A percentile compares a stretch with the other conserved stretches of the same genome.
phyloP scores from a whole-genome alignment of 192 early-diverging fungal species.

The Rhizoclosmatium sp. region DNA sequence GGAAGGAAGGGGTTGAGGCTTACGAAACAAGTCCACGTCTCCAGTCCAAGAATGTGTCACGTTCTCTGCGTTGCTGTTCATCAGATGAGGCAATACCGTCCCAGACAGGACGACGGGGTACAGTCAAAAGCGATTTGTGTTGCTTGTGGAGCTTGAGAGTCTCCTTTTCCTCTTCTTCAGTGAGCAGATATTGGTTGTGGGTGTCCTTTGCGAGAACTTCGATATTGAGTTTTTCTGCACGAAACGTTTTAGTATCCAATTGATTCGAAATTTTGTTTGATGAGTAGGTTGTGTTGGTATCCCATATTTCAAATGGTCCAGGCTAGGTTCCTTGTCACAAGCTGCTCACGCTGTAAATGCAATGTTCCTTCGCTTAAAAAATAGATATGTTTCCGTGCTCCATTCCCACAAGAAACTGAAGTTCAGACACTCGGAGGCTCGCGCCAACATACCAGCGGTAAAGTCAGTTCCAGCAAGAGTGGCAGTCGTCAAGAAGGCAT shows the following conservation, averaged over 20 bases:
- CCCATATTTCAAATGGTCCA: not conserved
- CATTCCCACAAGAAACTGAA: too few species aligned
- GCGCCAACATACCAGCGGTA: constrained; percentile 70
- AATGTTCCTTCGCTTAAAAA: too few species aligned
- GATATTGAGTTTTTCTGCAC: constrained; percentile 78
- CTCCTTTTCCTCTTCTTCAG: constrained; percentile 78
- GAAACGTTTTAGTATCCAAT: not conserved
- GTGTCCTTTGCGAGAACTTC: constrained; percentile 75
- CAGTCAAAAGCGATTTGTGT: constrained; percentile 76
- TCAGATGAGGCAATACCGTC: constrained; percentile 80
- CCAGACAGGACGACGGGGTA: constrained; percentile 92
- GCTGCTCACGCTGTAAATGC: too few species aligned
- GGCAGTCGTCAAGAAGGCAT: constrained; percentile 94
- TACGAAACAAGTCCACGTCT: constrained; percentile 82
- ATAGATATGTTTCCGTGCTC: too few species aligned
- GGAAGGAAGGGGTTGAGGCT: constrained; percentile 12
- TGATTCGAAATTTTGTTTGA: too few species aligned
- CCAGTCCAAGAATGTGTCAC: constrained; percentile 92
- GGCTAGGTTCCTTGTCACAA: not conserved
- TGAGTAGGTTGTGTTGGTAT: not conserved
- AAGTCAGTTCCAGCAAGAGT: constrained; percentile 95
- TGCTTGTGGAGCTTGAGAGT: constrained; percentile 79
- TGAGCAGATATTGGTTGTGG: constrained; percentile 85
- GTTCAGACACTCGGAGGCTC: too few species aligned
- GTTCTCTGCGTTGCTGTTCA: constrained; percentile 82